Conservation (phyloP, 441 rosid genomes). For the Gossypium trilobum region DNA sequence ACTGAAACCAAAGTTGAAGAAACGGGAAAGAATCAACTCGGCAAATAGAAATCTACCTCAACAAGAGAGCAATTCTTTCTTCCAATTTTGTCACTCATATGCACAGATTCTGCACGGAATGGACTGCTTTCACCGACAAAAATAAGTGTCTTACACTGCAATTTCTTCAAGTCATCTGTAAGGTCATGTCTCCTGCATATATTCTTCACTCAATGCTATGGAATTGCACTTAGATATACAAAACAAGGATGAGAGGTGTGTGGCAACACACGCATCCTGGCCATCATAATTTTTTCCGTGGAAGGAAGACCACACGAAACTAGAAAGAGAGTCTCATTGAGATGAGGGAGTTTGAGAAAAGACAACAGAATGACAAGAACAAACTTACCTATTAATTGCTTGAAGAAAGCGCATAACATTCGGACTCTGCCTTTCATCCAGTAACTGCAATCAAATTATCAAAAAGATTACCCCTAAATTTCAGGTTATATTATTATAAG, state of each 20-base stretch:
- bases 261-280: background rate
- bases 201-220: conserved; percentile 12
- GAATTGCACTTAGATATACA: background rate
- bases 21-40: background rate
- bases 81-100: conserved; percentile 56
- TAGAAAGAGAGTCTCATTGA: background rate
- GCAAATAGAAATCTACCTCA: conserved; percentile 37
- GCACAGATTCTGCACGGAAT: conserved; percentile 52
- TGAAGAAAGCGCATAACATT: conserved; percentile 68
- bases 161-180: conserved; percentile 48
- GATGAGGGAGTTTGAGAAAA: background rate
- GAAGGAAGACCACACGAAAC: background rate
- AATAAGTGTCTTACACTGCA: conserved; percentile 62
- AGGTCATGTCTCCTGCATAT: conserved; percentile 68
- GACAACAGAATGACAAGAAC: background rate
- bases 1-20: background rate
- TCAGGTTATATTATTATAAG: background rate
- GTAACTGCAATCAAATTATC: conserved; percentile 34
- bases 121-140: conserved; percentile 68
- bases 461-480: background rate
- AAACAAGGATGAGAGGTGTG: background rate
- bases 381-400: conserved; percentile 69
- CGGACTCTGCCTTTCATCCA: conserved; percentile 68
- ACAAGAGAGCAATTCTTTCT: conserved; percentile 51
- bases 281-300: background rate